Base-by-base conservation (phyloP, 2,329 filamentous ascomycete species). In the Anthostomella pinea region DNA sequence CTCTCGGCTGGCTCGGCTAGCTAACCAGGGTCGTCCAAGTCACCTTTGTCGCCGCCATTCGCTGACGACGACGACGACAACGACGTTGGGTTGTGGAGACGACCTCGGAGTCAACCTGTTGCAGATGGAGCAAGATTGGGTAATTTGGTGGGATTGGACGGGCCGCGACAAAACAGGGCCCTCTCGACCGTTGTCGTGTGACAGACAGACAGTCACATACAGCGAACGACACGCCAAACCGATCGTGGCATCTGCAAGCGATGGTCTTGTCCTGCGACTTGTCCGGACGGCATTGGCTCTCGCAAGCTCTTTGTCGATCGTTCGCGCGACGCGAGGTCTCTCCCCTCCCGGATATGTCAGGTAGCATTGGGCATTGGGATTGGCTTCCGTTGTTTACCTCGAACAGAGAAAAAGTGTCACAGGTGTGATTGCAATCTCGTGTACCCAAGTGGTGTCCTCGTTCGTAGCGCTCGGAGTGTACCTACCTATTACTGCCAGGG, bases 141-240 rank as follows among this genome's bases (percentile, higher is more conserved):
- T 43, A 52, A 54, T 53, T 43, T 51, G 38, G 34, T 48, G 33
- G 53, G 41, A 61, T 59, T 60, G 57, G 58, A 42, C 41, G 14
- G 43, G 26, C 29, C 20, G 8, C n/a, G n/a, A n/a, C n/a, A n/a
- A 21, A 31, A 10, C 17, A 21, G n/a, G 38, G 41, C 30, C 25
- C 32, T 24, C 28, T 29, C 22, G 16, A 31, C 22, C 33, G 37
- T 43, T 46, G 30, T 44, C 16, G 45, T 46, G 39, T 25, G 16
- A 49, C 38, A 19, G 14, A 26, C 24, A 45, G 14, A 32, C 42
- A 46, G 40, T 49, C 35, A 32, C 30, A 23, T 23, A n/a, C n/a
- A n/a, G n/a, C n/a, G n/a, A n/a, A n/a, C n/a, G n/a, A n/a, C n/a
- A n/a, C n/a, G n/a, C n/a, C n/a, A n/a, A n/a, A n/a, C n/a, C n/a